Conservation (phyloP, 257 asterid species). For the Capsicum pubescens region DNA sequence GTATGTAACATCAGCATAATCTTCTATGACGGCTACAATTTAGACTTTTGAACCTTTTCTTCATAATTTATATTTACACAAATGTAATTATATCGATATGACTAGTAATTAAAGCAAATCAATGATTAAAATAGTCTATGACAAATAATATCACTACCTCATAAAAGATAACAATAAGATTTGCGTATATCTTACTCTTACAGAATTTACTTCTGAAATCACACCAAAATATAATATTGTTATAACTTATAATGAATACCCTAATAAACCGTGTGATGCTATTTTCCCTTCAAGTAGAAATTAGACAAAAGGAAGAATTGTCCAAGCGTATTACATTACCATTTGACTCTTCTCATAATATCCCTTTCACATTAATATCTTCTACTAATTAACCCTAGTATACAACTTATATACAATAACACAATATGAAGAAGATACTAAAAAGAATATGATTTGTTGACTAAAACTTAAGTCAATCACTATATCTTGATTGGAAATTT, state of each 20-base stretch:
- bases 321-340: neutral
- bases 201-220: no score
- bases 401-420: neutral
- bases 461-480: neutral
- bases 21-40: neutral
- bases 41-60: neutral
- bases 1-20: no score
- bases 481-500: neutral
- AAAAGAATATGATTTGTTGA: neutral
- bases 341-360: neutral
- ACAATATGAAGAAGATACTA: neutral
- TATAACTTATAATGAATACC: neutral
- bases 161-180: no score
- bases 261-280: neutral
- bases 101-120: neutral
- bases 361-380: conserved; percentile 2
- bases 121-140: no score
- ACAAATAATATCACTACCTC: no score
- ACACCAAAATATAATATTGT: no score
- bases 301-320: neutral
- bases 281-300: neutral
- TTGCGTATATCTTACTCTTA: no score
- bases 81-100: neutral
- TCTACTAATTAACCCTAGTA: neutral
- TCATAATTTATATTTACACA: neutral